Evolutionary conservation across 371 early-diverging fungal species (phyloP).

Genomic region (Actinomortierella ambigua): DNA sequence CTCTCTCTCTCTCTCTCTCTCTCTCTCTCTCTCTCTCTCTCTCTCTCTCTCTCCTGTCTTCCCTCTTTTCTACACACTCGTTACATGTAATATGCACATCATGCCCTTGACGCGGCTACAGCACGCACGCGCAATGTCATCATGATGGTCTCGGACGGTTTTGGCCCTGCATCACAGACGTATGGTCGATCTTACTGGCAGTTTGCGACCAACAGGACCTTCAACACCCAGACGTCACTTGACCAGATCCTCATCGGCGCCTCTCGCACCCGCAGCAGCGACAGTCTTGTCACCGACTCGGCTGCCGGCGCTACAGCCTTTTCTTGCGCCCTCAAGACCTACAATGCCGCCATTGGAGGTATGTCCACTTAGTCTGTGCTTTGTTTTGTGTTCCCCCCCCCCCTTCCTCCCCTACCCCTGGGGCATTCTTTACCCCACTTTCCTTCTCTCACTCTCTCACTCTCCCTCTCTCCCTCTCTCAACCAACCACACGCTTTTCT

Average conservation of each 20-base stretch:
- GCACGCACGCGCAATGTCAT: conserved; percentile 74
- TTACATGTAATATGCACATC: no score
- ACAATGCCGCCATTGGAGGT: conserved; percentile 89
- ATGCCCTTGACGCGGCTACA: neutral
- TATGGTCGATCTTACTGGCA: conserved; percentile 82
- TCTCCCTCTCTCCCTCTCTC: no score
- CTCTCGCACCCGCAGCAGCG: conserved; percentile 84
- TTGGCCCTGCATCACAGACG: conserved; percentile 94
- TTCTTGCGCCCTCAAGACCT: conserved; percentile 82
- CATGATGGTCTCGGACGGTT: conserved; percentile 93
- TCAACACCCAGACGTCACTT: conserved; percentile 60
- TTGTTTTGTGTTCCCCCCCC: neutral
- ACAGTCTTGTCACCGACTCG: conserved; percentile 89
- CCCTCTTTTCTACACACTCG: neutral
- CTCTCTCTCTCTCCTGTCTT: neutral
- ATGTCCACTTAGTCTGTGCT: conserved; percentile 6
- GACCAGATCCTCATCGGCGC: conserved; percentile 88
- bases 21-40: conserved; percentile 1
- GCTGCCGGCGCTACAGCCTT: conserved; percentile 97
- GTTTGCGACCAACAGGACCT: conserved; percentile 55
- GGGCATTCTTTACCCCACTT: neutral
- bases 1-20: neutral
- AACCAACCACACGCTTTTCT: no score
- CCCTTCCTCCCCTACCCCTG: neutral
- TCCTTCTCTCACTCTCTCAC: neutral